Percentiles rank a stretch among this genome's conserved stretches.
phyloP scores from a whole-genome alignment of 2,329 filamentous ascomycete species.

The Pseudogymnoascus sp. region DNA sequence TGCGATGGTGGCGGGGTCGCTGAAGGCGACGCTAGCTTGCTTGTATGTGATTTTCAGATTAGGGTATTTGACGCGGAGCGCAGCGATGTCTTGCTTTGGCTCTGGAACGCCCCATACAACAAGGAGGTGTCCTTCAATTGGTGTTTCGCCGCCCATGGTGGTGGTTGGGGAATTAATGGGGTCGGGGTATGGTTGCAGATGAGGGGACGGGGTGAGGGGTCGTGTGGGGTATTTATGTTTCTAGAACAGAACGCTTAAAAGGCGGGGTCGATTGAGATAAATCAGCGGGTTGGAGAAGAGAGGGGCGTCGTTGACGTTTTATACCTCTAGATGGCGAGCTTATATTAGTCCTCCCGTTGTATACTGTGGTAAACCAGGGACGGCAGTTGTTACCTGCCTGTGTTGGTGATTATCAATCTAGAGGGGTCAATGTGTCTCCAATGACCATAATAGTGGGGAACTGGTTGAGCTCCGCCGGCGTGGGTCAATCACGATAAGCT shows the following conservation, averaged over 20 bases:
- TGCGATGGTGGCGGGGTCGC: not conserved
- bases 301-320: not conserved
- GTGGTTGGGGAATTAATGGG: constrained; percentile 6
- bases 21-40: constrained; percentile 22
- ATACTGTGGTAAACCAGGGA: not conserved
- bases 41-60: constrained; percentile 39
- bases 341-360: not conserved
- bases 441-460: constrained; percentile 2
- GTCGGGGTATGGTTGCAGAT: not conserved
- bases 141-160: constrained; percentile 39
- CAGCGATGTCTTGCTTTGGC: constrained; percentile 31
- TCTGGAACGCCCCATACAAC: constrained; percentile 36
- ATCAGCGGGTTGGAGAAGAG: not conserved
- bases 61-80: constrained; percentile 36
- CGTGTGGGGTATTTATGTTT: constrained; percentile 3
- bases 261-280: not conserved
- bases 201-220: not conserved
- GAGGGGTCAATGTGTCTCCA: not conserved
- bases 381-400: not conserved
- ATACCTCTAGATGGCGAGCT: not conserved
- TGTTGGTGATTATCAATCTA: constrained; percentile 3
- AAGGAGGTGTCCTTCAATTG: constrained; percentile 34
- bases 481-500: not conserved
- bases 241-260: not conserved
- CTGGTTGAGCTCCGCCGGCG: not conserved